A percentile compares a stretch with the other conserved stretches of the same genome.
Conservation (phyloP, 169 alveolate species). For the Plasmodium knowlesi region DNA sequence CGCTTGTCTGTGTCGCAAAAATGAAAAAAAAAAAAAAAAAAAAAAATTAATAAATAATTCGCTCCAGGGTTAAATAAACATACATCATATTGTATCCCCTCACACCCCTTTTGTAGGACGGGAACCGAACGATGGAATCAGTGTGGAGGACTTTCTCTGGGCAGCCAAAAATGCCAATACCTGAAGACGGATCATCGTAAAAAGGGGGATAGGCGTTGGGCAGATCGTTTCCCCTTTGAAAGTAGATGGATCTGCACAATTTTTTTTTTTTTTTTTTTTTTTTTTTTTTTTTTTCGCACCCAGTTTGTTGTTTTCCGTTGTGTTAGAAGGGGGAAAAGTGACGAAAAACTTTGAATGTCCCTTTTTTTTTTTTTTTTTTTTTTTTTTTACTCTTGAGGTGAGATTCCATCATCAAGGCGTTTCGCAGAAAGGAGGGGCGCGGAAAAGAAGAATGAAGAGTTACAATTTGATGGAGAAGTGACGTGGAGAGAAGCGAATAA, state of each 20-base stretch:
- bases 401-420: not conserved
- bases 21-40: not conserved
- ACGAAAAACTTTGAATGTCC: not conserved
- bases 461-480: too few relatives aligned
- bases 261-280: too few relatives aligned
- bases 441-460: too few relatives aligned
- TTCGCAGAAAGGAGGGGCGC: not conserved
- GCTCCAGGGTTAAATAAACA: not conserved
- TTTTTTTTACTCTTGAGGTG: not conserved
- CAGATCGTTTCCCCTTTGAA: not conserved
- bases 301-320: not conserved
- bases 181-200: not conserved
- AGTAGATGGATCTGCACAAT: not conserved
- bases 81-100: not conserved
- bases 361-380: not conserved
- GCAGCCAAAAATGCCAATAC: not conserved
- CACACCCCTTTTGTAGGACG: not conserved
- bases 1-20: not conserved
- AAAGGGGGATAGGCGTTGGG: not conserved
- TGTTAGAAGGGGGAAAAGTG: not conserved
- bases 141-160: conserved; percentile 12
- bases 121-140: not conserved
- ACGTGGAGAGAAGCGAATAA: not conserved
- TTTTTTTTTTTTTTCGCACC: not conserved
- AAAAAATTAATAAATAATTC: too few relatives aligned